Conservation (phyloP, 202 grass and related monocot species). For the Tripidium arundinaceum region DNA sequence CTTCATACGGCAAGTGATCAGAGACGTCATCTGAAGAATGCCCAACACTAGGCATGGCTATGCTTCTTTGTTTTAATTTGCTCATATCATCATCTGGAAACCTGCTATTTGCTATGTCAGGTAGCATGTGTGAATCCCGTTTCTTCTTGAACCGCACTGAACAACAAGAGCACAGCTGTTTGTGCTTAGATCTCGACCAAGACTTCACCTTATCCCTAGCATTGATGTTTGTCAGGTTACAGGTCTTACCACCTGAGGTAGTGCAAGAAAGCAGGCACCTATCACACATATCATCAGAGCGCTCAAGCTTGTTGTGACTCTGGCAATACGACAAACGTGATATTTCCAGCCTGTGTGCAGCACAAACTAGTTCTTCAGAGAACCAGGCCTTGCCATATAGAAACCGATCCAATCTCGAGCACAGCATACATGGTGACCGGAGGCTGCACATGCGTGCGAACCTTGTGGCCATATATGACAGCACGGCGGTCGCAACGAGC, state of each 20-base stretch:
- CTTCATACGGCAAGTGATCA: conserved; percentile 24
- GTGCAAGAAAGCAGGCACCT: conserved; percentile 55
- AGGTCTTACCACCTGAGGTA: conserved; percentile 1
- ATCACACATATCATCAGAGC: conserved; percentile 57
- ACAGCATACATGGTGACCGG: conserved; percentile 66
- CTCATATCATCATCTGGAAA: conserved; percentile 17
- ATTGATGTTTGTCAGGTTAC: conserved; percentile 12
- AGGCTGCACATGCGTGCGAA: conserved; percentile 63
- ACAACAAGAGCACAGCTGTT: conserved; percentile 42
- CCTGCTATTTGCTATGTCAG: conserved; percentile 24
- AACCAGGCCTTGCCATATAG: conserved; percentile 50
- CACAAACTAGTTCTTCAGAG: conserved; percentile 65
- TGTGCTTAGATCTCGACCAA: not conserved
- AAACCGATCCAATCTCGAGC: conserved; percentile 52
- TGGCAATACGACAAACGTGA: conserved; percentile 58
- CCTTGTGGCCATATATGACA: conserved; percentile 49
- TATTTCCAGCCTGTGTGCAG: conserved; percentile 65
- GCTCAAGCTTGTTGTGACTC: conserved; percentile 54
- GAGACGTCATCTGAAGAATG: conserved; percentile 41
- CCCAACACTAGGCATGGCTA: conserved; percentile 26
- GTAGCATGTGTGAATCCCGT: not conserved
- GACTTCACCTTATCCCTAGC: conserved; percentile 31
- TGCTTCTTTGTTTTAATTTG: conserved; percentile 35
- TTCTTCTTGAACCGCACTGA: conserved; percentile 39
- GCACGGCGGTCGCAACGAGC: conserved; percentile 48